Evolutionary conservation across 2,329 filamentous ascomycete species (phyloP), one percentile per base, ranked within the genome.

Genomic region (Colletotrichum endophyticum): DNA sequence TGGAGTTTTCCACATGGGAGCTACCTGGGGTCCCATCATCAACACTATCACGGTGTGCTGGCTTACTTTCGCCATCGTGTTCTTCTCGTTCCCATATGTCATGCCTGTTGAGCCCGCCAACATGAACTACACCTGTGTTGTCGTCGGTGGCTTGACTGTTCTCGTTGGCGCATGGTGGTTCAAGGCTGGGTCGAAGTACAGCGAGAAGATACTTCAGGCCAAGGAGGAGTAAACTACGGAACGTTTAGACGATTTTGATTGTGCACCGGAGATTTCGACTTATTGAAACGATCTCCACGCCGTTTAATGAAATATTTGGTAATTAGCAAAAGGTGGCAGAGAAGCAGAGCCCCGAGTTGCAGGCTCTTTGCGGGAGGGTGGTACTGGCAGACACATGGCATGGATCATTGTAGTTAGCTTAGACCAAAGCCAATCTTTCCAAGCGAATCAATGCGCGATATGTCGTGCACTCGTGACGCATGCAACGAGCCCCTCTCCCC

Each of bases 121-220:
- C 73, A 89, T 89, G 87, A 89, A 88, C 74, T 88, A 89, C 77
- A 88, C 87, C 3, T 88, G 87, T 64, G 86, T 87, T 1, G 86
- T 87, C 15, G 85, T 88, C 7, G 87, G 86, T 2, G 87, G 81
- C 0, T 68, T 83, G 30, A n/a, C 76, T 5, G 83, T 86, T 9
- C 61, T 85, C 3, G 81, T 88, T 12, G 82, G 84, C 3, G 77
- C 74, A 0, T 88, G 86, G 87, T 88, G 86, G 86, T 67, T 87
- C n/a, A 81, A 87, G 68, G 85, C 82, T 2, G 84, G 86, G 6
- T 82, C 80, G 64, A 79, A 80, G 28, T 88, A 86, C 56, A 85
- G 84, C 7, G 80, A 82, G 70, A 83, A 80, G 49, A 86, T 88
- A 78, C 80, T 82, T 27, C 83, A 84, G 71, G 82, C 82, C 2